Evolutionary conservation across 1,284 basidiomycete genomes (phyloP).

Genomic region (Mrakiaceae sp.): DNA sequence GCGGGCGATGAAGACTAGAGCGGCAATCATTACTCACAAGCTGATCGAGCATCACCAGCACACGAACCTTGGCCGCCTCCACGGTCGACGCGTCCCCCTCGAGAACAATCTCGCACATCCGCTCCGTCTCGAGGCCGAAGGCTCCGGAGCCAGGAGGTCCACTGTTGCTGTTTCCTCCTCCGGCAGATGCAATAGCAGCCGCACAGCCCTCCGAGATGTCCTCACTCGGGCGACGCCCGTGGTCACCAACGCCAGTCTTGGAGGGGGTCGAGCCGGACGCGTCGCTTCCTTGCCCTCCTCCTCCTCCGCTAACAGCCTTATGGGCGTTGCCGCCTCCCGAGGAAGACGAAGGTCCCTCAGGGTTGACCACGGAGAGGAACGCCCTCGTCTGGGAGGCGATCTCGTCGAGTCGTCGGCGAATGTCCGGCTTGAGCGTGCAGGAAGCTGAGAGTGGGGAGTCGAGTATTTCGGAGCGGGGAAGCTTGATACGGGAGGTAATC

Average conservation of each 20-base stretch:
- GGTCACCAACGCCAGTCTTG: too few relatives aligned
- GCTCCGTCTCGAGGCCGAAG: conserved; percentile 79
- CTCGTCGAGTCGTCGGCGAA: conserved; percentile 77
- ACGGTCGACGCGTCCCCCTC: conserved; percentile 77
- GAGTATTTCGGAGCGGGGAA: conserved; percentile 82
- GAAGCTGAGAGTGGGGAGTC: conserved; percentile 60
- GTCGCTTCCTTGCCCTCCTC: conserved; percentile 24
- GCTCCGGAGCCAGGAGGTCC: conserved; percentile 8
- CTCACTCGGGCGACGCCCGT: too few relatives aligned
- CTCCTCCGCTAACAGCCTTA: conserved; percentile 16
- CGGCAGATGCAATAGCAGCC: too few relatives aligned
- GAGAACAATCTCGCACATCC: conserved; percentile 82
- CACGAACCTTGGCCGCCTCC: conserved; percentile 75
- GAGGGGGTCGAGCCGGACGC: neutral
- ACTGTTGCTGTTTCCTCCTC: neutral
- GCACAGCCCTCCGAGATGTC: conserved; percentile 9
- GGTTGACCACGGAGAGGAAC: conserved; percentile 62
- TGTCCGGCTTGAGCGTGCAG: conserved; percentile 73
- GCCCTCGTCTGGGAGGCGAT: conserved; percentile 79
- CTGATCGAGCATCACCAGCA: conserved; percentile 91
- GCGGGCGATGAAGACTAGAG: too few relatives aligned
- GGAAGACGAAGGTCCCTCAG: conserved; percentile 22
- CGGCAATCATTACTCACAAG: conserved; percentile 47
- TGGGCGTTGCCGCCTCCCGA: neutral
- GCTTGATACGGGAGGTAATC: conserved; percentile 46